Percentiles rank a stretch among this genome's conserved stretches.
These are phyloP conservation scores for Phlebopus sp. DNA, from an alignment of 1,284 basidiomycete species.

Conservation along the genomic window DNA sequence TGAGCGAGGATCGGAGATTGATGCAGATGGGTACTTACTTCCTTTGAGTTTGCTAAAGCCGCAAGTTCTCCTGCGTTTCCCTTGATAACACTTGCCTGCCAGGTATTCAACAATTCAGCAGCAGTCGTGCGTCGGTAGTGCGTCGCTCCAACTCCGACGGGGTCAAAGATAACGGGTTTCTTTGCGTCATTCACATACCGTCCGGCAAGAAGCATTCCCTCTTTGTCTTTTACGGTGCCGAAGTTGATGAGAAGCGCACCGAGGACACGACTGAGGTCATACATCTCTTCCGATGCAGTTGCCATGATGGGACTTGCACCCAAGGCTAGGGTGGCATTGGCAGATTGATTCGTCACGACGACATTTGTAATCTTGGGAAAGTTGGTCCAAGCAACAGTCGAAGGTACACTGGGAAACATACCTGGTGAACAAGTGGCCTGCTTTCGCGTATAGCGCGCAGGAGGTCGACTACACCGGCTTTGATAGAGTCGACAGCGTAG, in stretches of 20 bases:
- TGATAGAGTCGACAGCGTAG: conserved; percentile 33
- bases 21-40: conserved; percentile 43
- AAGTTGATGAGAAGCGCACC: conserved; percentile 86
- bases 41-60: conserved; percentile 69
- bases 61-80: conserved; percentile 94
- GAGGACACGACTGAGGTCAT: conserved; percentile 69
- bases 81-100: conserved; percentile 92
- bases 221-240: conserved; percentile 73
- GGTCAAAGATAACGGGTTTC: conserved; percentile 90
- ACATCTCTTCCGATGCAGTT: conserved; percentile 78
- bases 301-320: conserved; percentile 96
- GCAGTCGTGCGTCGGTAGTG: conserved; percentile 63
- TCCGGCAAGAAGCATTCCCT: conserved; percentile 85
- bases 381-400: neutral
- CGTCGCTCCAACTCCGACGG: conserved; percentile 91
- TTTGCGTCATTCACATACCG: conserved; percentile 62
- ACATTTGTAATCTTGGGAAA: conserved; percentile 79
- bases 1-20: neutral
- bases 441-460: conserved; percentile 49
- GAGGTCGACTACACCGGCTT: conserved; percentile 40
- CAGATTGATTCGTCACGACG: conserved; percentile 88
- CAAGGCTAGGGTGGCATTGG: conserved; percentile 88
- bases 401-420: conserved; percentile 24
- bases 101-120: conserved; percentile 73
- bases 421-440: conserved; percentile 81